Base-by-base conservation (phyloP, 2,329 filamentous ascomycete species). In the Dothistroma septosporum region DNA sequence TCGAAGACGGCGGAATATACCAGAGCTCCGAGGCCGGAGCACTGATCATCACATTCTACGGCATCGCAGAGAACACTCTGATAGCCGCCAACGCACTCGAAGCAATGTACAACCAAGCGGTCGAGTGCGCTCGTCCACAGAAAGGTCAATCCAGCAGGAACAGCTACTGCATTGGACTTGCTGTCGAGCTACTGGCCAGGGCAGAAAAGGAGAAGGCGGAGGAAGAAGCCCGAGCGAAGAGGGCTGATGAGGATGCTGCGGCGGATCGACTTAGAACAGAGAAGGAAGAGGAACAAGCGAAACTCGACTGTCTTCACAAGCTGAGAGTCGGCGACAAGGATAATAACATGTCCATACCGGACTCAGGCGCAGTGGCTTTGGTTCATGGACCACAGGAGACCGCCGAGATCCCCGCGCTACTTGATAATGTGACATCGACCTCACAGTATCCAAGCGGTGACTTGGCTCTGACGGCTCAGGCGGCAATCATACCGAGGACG, bases 61-160 rank as follows among this genome's bases (percentile, higher is more conserved):
- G 70, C 4, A 66, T 71, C 44, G 66, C 64, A 1, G 58, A 64
- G 22, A 68, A 69, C 31, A 70, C 69, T 4, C 61, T 65, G 0
- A 62, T 61, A 9, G 68, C 69, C 21, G 68, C 66, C 2, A 48
- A 63, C 24, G 67, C 68, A 7, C 70, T 70, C 33, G 65, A 69
- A 49, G 70, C 66, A 58, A 60, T 61, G 10, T 67, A 66, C 66
- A 69, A 67, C 32, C 49, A 66, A 9, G 60, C 64, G 6, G 50
- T 57, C 5, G 59, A 67, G 9, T 67, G 65, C 65, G 59, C 61
- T 19, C 58, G 54, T n/a, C 19, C 31, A 11, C 59, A 64, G 31
- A 64, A 57, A 19, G 63, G 64, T 1, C 44, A 32, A 4, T 24
- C 35, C 4, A 41, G 33, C 4, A 59, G 46, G 24, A 64, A 63